A percentile compares a stretch with the other conserved stretches of the same genome.
Conservation (phyloP, 306 rosid genomes). For the Cicer chorassanicum region DNA sequence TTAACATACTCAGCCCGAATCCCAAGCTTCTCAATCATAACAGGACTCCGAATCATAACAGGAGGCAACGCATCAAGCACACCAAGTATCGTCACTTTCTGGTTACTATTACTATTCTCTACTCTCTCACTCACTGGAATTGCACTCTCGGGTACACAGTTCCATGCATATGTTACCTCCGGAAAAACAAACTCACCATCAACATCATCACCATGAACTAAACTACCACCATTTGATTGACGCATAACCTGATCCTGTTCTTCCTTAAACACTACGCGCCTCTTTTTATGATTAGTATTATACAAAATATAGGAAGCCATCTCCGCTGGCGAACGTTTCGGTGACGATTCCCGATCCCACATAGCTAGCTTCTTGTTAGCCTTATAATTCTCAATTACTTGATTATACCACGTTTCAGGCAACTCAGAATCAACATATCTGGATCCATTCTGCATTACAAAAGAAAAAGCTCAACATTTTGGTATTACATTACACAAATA, state of each 20-base stretch:
- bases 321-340: slow-evolving; percentile 72
- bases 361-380: slow-evolving; percentile 58
- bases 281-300: slow-evolving; percentile 64
- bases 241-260: slow-evolving; percentile 54
- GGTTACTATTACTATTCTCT: slow-evolving; percentile 55
- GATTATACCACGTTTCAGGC: slow-evolving; percentile 88
- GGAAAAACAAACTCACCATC: slow-evolving; percentile 66
- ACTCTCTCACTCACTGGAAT: slow-evolving; percentile 55
- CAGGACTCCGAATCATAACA: slow-evolving; percentile 61
- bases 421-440: slow-evolving; percentile 76
- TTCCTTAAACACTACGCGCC: slow-evolving; percentile 67
- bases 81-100: slow-evolving; percentile 59
- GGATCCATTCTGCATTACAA: slow-evolving; percentile 62
- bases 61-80: slow-evolving; percentile 82
- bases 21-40: slow-evolving; percentile 83
- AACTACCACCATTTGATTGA: slow-evolving; percentile 53
- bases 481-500: not conserved
- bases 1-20: slow-evolving; percentile 65
- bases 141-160: slow-evolving; percentile 92
- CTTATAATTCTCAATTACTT: slow-evolving; percentile 66
- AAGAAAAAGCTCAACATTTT: not conserved
- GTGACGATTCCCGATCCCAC: slow-evolving; percentile 58
- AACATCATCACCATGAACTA: slow-evolving; percentile 45
- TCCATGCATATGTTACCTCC: slow-evolving; percentile 66
- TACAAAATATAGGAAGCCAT: slow-evolving; percentile 68